phyloP scores from a whole-genome alignment of 805 yeast species.

The Candida ovalis region DNA sequence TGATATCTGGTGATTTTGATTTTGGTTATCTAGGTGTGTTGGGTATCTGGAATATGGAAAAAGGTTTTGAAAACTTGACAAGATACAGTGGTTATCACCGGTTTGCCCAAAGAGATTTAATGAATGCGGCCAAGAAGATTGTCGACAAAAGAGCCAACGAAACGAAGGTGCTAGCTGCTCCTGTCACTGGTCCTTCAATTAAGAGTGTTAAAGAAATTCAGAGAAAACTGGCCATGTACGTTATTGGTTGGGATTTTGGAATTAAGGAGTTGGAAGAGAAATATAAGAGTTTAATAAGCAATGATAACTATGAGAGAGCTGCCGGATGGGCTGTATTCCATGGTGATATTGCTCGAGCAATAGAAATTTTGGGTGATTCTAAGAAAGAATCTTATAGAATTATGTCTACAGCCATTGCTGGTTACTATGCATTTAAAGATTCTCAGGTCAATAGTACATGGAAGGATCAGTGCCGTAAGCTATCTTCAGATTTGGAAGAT shows the following conservation, averaged over 20 bases:
- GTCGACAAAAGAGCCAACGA: conserved; percentile 40
- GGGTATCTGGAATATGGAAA: conserved; percentile 83
- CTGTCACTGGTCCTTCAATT: conserved; percentile 38
- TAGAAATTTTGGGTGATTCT: conserved; percentile 71
- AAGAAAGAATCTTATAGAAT: conserved; percentile 65
- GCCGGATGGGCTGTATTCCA: conserved; percentile 98
- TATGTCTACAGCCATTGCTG: conserved; percentile 93
- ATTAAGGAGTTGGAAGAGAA: conserved; percentile 70
- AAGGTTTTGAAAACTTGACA: conserved; percentile 46
- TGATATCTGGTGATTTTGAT: conserved; percentile 69
- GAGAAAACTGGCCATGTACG: conserved; percentile 73
- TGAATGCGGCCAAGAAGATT: conserved; percentile 48
- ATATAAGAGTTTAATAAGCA: conserved; percentile 48
- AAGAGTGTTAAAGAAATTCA: conserved; percentile 54
- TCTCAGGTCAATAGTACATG: conserved; percentile 67
- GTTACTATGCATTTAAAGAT: conserved; percentile 67
- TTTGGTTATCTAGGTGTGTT: conserved; percentile 84
- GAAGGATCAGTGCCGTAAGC: conserved; percentile 87
- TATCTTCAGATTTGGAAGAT: conserved; percentile 84
- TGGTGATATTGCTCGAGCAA: conserved; percentile 80
- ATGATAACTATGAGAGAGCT: conserved; percentile 76
- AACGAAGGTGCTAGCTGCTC: conserved; percentile 42
- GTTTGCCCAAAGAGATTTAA: conserved; percentile 40
- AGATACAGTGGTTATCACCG: conserved; percentile 36
- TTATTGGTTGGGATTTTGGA: conserved; percentile 88